Evolutionary conservation across 129 eudicot species (phyloP), one percentile per base, ranked within the genome.

Genomic region (Centrapalus pauciflorus): DNA sequence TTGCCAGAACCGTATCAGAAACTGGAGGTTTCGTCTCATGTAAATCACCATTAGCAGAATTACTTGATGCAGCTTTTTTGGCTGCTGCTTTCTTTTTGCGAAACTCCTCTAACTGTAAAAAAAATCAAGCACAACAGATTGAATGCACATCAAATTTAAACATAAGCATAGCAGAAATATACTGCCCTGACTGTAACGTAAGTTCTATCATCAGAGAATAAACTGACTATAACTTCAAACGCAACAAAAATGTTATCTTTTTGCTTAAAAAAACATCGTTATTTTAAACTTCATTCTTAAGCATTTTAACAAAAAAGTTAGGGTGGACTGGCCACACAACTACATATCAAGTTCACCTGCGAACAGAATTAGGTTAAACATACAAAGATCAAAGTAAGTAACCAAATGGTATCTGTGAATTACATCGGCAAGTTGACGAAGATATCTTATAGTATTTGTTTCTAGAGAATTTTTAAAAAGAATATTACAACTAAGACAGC

Each of bases 1-100:
- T 21, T 51, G 65, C 35, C 60, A 66, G 67, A 11, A 61, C 82
- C 7, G 61, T 65, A 40, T 78, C 88, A 69, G 85, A 28, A 76
- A 78, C 93, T 62, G 74, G 55, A 67, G 73, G 51, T 73, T 74
- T 85, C 45, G 74, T 75, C 69, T 84, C 90, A 35, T 65, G 50
- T 16, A 37, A 16, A 11, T 24, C 79, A 34, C 70, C 81, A 65
- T 70, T 78, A 76, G 76, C 61, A 61, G 86, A 84, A 75, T 65
- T 77, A 23, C 63, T 69, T 14, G 81, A 60, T 13, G 81, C 72
- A 49, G 81, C 72, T 46, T 84, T 94, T 64, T 90, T 87, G 37
- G 88, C 93, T 27, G 97, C 96, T 32, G 92, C 99, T 77, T 84
- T 94, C 75, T 84, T 89, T 73, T 82, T 87, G 69, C 97, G 96